Evolutionary conservation across 2,329 filamentous ascomycete genomes (phyloP).

Genomic region (Endoconidiophora laricicola): DNA sequence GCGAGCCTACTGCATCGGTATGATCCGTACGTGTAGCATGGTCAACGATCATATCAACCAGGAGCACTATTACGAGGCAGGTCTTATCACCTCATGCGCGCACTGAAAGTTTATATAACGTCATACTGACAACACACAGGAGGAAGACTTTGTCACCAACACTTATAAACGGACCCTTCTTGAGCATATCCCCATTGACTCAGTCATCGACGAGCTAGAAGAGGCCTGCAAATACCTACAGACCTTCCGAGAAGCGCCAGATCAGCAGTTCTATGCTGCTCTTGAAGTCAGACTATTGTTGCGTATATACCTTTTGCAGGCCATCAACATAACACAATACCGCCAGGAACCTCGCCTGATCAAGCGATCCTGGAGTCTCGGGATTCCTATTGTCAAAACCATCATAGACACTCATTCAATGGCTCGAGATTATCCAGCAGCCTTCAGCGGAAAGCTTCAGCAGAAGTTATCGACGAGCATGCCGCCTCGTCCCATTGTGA

Average conservation of each 20-base stretch:
- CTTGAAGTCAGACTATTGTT: constrained; percentile 50
- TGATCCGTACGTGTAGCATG: constrained; percentile 68
- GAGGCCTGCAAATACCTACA: constrained; percentile 37
- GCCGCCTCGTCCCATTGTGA: constrained; percentile 77
- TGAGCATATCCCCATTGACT: constrained; percentile 38
- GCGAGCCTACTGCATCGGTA: constrained; percentile 67
- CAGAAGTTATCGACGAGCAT: constrained; percentile 85
- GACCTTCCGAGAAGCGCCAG: constrained; percentile 12
- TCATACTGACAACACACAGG: constrained; percentile 29
- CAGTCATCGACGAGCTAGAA: constrained; percentile 38
- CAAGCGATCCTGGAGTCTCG: constrained; percentile 31
- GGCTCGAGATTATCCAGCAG: constrained; percentile 46
- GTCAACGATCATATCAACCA: constrained; percentile 61
- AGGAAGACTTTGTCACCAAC: constrained; percentile 92
- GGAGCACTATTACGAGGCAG: constrained; percentile 83
- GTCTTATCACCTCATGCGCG: constrained; percentile 15
- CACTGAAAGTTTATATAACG: background rate
- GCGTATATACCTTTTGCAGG: constrained; percentile 44
- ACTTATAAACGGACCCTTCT: constrained; percentile 71
- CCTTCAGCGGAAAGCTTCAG: constrained; percentile 83
- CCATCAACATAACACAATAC: constrained; percentile 31
- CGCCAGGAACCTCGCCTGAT: constrained; percentile 29
- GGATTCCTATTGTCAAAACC: background rate
- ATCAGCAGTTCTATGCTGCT: constrained; percentile 30
- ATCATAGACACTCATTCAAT: background rate